Percentiles rank a stretch among this genome's conserved stretches.
These are phyloP conservation scores for Calonectria pauciramosa DNA, from an alignment of 2,329 filamentous ascomycete species.

Conservation along the genomic window DNA sequence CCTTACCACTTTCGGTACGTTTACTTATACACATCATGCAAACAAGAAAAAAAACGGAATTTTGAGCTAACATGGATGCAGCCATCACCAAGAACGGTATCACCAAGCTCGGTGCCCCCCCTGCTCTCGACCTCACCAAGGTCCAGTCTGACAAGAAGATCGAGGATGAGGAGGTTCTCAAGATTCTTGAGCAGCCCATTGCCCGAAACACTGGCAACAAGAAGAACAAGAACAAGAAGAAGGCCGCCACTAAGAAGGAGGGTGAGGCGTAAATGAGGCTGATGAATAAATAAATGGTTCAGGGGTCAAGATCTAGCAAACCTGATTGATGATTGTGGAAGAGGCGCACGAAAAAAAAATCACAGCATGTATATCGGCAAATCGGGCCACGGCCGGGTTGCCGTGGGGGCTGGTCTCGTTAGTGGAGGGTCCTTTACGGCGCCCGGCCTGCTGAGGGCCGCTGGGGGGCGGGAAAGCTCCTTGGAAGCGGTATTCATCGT, in stretches of 20 bases:
- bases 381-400: constrained; percentile 29
- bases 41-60: background rate
- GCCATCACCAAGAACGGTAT: constrained; percentile 98
- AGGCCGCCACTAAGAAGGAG: constrained; percentile 67
- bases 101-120: constrained; percentile 84
- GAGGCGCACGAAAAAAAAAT: constrained; percentile 31
- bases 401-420: constrained; percentile 33
- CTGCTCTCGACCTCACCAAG: constrained; percentile 82
- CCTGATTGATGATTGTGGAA: constrained; percentile 26
- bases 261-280: constrained; percentile 48
- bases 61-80: constrained; percentile 53
- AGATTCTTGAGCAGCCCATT: constrained; percentile 92
- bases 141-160: constrained; percentile 98
- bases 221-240: constrained; percentile 89
- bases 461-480: constrained; percentile 32
- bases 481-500: constrained; percentile 32
- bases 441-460: constrained; percentile 32
- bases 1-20: constrained; percentile 92
- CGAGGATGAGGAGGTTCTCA: constrained; percentile 92
- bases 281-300: constrained; percentile 27
- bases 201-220: constrained; percentile 91
- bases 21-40: background rate
- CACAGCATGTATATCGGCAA: constrained; percentile 36
- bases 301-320: constrained; percentile 32
- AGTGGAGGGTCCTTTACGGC: constrained; percentile 27